Evolutionary conservation across 2,329 filamentous ascomycete genomes (phyloP).

Genomic region (Cytospora piceae): DNA sequence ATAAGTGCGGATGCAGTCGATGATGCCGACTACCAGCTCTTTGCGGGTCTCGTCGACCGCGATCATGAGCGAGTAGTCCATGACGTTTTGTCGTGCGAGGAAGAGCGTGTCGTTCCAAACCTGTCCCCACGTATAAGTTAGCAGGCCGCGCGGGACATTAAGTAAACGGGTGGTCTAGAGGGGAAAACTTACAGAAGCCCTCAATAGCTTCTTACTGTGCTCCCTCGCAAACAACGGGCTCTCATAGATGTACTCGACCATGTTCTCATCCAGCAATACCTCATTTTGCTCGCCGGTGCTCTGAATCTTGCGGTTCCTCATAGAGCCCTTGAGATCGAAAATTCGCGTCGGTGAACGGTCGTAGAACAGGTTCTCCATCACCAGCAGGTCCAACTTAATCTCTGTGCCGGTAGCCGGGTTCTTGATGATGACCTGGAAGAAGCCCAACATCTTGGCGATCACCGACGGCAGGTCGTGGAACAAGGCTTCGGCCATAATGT

Average conservation of each 20-base stretch:
- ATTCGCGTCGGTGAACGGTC: conserved; percentile 87
- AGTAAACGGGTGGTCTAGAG: too few species aligned
- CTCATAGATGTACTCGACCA: conserved; percentile 99
- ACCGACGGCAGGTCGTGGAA: conserved; percentile 95
- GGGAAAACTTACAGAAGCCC: conserved; percentile 64
- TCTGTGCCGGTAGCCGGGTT: conserved; percentile 90
- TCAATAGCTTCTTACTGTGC: conserved; percentile 91
- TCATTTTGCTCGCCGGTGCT: conserved; percentile 95
- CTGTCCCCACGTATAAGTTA: conserved; percentile 20
- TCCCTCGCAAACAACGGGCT: conserved; percentile 93
- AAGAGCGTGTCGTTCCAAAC: conserved; percentile 98
- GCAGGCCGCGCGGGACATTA: not conserved
- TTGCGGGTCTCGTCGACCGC: conserved; percentile 89
- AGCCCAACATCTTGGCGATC: conserved; percentile 98
- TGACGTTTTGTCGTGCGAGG: conserved; percentile 91
- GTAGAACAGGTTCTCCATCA: conserved; percentile 99
- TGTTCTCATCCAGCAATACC: conserved; percentile 95
- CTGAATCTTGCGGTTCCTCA: conserved; percentile 97
- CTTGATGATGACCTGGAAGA: conserved; percentile 97
- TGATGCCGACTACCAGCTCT: conserved; percentile 95
- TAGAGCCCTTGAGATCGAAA: conserved; percentile 95
- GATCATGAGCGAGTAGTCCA: conserved; percentile 99
- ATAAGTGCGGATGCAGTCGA: conserved; percentile 97
- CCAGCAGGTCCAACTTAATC: conserved; percentile 88
- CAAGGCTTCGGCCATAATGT: conserved; percentile 93